Conservation (phyloP, 1,284 basidiomycete genomes). For the Moesziomyces sp. region DNA sequence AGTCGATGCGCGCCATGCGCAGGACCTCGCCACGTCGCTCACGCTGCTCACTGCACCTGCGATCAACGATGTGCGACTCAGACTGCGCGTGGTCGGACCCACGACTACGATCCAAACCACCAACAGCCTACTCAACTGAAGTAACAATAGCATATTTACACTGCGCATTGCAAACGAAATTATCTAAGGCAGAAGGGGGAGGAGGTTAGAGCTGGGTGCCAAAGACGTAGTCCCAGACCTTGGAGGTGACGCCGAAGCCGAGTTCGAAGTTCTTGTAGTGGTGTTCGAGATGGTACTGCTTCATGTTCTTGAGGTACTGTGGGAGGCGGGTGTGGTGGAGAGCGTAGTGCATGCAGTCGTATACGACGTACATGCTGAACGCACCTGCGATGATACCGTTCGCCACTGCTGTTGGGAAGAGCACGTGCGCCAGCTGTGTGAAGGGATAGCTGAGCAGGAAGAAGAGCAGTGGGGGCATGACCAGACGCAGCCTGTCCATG, state of each 20-base stretch:
- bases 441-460: conserved; percentile 83
- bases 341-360: conserved; percentile 68
- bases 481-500: conserved; percentile 86
- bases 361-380: conserved; percentile 84
- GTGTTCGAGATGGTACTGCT: conserved; percentile 98
- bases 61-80: conserved; percentile 2
- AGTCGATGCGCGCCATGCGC: conserved; percentile 16
- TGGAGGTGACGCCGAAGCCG: conserved; percentile 95
- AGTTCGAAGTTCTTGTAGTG: conserved; percentile 90
- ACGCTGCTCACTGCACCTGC: conserved; percentile 20
- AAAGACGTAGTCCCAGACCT: conserved; percentile 95
- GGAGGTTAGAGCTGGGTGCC: conserved; percentile 73
- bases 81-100: conserved; percentile 27
- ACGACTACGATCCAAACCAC: conserved; percentile 27
- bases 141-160: not conserved
- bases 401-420: conserved; percentile 85
- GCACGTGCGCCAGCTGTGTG: conserved; percentile 81
- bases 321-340: conserved; percentile 74
- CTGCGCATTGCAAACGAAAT: not conserved
- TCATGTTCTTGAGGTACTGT: conserved; percentile 87
- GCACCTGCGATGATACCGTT: conserved; percentile 93
- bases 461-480: conserved; percentile 96
- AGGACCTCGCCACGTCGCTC: conserved; percentile 26
- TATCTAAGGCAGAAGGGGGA: not conserved
- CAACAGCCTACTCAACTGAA: conserved; percentile 12